Conservation (phyloP, 148 eudicot species). For the Polygonum maritimum region DNA sequence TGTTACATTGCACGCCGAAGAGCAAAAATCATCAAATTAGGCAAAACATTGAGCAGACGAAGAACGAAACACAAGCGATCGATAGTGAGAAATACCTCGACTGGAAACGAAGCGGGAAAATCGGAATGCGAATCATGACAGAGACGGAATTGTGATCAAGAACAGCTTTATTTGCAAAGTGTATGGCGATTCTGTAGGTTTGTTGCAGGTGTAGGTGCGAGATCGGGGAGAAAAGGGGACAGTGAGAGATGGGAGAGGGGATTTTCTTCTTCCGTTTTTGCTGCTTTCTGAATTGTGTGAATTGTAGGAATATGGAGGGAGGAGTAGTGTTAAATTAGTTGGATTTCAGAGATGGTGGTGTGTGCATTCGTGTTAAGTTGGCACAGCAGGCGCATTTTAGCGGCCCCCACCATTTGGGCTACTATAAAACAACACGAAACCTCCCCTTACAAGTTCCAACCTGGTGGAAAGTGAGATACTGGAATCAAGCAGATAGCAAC, state of each 20-base stretch:
- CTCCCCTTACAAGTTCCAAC: not conserved
- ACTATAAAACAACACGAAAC: not conserved
- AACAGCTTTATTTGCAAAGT: not conserved
- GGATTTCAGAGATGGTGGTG: not conserved
- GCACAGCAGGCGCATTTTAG: constrained; percentile 4
- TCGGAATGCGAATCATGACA: not conserved
- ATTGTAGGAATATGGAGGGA: not conserved
- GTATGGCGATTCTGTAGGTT: not conserved
- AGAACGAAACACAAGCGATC: not conserved
- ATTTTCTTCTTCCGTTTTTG: not conserved
- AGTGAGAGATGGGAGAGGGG: constrained; percentile 5
- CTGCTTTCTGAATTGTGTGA: not conserved
- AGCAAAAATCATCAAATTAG: not conserved
- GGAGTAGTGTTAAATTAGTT: constrained; percentile 1
- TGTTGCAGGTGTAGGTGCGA: not conserved
- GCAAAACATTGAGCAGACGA: not conserved
- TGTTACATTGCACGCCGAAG: not conserved
- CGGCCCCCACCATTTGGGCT: not conserved
- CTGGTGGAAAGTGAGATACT: constrained; percentile 1
- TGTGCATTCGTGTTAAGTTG: not conserved
- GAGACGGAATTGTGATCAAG: not conserved
- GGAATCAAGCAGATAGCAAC: not conserved
- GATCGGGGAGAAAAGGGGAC: not conserved
- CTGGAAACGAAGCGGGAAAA: not conserved
- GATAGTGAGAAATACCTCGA: not conserved